Evolutionary conservation across 2,329 filamentous ascomycete genomes (phyloP), one percentile per base, ranked within the genome.

Genomic region (Arthrobotrys entomopaga): DNA sequence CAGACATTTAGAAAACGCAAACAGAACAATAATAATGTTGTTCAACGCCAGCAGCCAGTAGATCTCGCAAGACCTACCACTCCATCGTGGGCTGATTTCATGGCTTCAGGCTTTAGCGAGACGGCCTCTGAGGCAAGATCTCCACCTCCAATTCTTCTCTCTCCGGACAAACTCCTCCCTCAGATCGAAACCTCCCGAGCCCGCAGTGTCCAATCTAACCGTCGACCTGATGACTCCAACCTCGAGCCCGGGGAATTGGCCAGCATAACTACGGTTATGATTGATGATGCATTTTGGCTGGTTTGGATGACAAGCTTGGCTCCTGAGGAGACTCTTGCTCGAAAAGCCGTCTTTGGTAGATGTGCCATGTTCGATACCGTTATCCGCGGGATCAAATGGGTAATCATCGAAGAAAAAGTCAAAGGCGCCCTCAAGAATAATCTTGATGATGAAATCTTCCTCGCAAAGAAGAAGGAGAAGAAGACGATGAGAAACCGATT

Each of bases 211-310:
- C 92, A 96, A 81, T 96, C 92, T 0, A 91, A 96, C 80, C 86
- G 88, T 70, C 83, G 92, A n/a, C 89, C 93, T 77, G 86, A 85
- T 13, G 88, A 91, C 63, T 82, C 82, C 22, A 84, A 87, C 46
- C 84, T 97, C 0, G 93, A 97, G 77, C 95, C 94, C 0, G 95
- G 93, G 59, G 95, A 99, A 84, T 86, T 99, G 67, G 95, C 95
- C 29, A 98, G 93, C 80, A 97, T 99, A 79, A 91, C 87, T 22
- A 87, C 87, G 42, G 87, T 98, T 67, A 90, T 95, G 76, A 85
- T 99, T 3, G 95, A 99, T 78, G 94, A 98, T 81, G 90, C 93
- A 0, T 99, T 99, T 81, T 99, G 95, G 95, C 98, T 95, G 94
- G 95, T 98, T 2, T 99, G 95, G 95, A 98, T 99, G 86, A 96